These are phyloP conservation scores for Mimosa bimucronata DNA, from an alignment of 306 rosid species.

Conservation along the genomic window DNA sequence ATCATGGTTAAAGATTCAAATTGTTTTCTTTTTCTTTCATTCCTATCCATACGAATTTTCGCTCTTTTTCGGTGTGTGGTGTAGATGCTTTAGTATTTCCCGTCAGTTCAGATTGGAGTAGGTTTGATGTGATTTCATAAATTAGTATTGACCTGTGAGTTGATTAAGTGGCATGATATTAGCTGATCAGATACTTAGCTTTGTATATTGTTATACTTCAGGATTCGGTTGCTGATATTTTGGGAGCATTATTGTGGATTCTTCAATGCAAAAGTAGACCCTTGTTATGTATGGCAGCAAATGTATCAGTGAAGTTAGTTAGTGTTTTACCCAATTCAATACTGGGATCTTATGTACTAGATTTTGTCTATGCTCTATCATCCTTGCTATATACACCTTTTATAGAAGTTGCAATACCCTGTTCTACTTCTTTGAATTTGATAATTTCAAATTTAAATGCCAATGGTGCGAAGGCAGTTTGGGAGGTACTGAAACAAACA, in stretches of 20 bases:
- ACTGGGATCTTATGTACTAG: conserved; percentile 55
- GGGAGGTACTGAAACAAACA: conserved; percentile 59
- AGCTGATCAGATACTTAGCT: background rate
- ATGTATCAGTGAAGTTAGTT: conserved; percentile 64
- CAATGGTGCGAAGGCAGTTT: conserved; percentile 58
- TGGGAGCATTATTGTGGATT: conserved; percentile 77
- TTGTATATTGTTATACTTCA: conserved; percentile 40
- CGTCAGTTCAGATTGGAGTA: background rate
- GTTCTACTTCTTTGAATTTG: conserved; percentile 67
- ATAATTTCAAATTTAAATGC: conserved; percentile 60
- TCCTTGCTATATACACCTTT: conserved; percentile 59
- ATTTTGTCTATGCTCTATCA: conserved; percentile 70
- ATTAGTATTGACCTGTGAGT: conserved; percentile 3
- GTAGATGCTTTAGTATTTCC: background rate
- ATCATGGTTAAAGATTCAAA: background rate
- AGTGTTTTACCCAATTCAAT: conserved; percentile 53
- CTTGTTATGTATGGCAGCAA: conserved; percentile 57
- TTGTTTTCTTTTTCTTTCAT: background rate
- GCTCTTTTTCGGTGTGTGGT: background rate
- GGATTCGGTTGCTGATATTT: conserved; percentile 67
- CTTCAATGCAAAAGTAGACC: conserved; percentile 60
- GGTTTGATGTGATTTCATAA: background rate
- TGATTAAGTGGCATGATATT: background rate
- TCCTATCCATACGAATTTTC: background rate
- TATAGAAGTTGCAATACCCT: conserved; percentile 56